Conservation (phyloP, 371 early-diverging fungal genomes). For the Mucor irregularis region DNA sequence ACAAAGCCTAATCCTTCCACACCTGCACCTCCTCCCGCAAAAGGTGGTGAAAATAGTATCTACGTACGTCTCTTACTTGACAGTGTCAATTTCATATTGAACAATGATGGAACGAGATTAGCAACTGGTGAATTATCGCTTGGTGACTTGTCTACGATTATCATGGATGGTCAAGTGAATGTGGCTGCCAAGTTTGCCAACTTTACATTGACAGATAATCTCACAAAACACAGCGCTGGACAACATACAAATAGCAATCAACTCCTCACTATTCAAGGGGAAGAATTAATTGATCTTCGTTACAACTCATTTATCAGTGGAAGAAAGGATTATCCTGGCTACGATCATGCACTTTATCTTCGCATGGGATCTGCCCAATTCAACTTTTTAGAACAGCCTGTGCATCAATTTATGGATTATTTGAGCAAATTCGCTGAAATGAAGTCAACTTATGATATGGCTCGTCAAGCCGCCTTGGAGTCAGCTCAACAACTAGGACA, state of each 20-base stretch:
- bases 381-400: slow-evolving; percentile 63
- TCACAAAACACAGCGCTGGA: slow-evolving; percentile 18
- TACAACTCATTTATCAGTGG: slow-evolving; percentile 76
- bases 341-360: slow-evolving; percentile 79
- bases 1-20: neutral
- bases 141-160: slow-evolving; percentile 68
- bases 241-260: slow-evolving; percentile 28
- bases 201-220: slow-evolving; percentile 73
- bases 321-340: slow-evolving; percentile 71
- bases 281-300: slow-evolving; percentile 83
- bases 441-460: slow-evolving; percentile 87
- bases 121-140: slow-evolving; percentile 77
- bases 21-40: neutral
- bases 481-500: slow-evolving; percentile 71
- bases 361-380: slow-evolving; percentile 84
- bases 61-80: slow-evolving; percentile 76
- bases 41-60: slow-evolving; percentile 14
- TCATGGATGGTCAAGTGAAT: slow-evolving; percentile 62
- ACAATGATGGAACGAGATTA: slow-evolving; percentile 78
- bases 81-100: slow-evolving; percentile 82
- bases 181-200: slow-evolving; percentile 88
- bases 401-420: slow-evolving; percentile 58
- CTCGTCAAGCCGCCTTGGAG: slow-evolving; percentile 83
- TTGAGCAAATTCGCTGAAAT: slow-evolving; percentile 83
- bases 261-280: slow-evolving; percentile 85